phyloP scores from a whole-genome alignment of 2,329 filamentous ascomycete genomes.

The Alternaria alternata region DNA sequence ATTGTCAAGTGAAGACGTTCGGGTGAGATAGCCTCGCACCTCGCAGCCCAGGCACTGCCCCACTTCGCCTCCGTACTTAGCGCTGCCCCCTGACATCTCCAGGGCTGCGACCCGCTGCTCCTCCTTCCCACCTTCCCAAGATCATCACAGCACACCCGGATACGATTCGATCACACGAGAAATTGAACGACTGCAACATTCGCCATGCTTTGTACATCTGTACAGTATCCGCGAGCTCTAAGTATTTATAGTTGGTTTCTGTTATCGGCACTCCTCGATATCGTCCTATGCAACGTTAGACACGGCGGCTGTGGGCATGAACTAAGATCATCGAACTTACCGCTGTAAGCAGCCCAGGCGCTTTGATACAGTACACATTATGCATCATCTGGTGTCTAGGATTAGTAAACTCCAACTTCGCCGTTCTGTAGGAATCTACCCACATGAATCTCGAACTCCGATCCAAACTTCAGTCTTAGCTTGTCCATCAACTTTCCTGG shows the following conservation, averaged over 20 bases:
- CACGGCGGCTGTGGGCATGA: not conserved
- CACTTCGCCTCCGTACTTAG: not conserved
- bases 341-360: not conserved
- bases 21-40: not conserved
- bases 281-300: too few species aligned
- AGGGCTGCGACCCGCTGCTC: not conserved
- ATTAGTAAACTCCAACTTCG: not conserved
- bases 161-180: not conserved
- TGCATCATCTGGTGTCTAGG: constrained; percentile 12
- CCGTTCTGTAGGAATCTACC: not conserved
- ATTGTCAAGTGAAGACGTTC: not conserved
- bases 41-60: not conserved
- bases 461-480: constrained; percentile 3
- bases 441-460: constrained; percentile 3
- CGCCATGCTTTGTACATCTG: too few species aligned
- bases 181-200: too few species aligned
- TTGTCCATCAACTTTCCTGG: constrained; percentile 6
- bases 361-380: constrained; percentile 13
- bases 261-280: too few species aligned
- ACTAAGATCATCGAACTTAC: not conserved
- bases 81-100: not conserved
- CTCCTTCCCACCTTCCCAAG: not conserved
- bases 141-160: not conserved
- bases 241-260: too few species aligned
- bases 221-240: too few species aligned